These are phyloP conservation scores for Wickerhamomyces sydowiorum DNA, from an alignment of 805 yeast genomes.

Conservation along the genomic window DNA sequence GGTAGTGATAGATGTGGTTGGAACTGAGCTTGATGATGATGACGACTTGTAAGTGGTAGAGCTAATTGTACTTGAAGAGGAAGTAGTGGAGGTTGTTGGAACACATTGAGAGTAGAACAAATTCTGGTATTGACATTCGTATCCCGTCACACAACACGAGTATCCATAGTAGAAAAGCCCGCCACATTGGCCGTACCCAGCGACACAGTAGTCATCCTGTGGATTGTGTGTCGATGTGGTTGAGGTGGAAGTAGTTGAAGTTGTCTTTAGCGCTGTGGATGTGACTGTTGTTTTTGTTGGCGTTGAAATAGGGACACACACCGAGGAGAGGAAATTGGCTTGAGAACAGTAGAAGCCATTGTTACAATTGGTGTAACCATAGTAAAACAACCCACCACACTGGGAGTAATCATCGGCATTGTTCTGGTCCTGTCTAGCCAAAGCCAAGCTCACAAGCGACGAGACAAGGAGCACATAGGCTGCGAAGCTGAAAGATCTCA, in stretches of 20 bases:
- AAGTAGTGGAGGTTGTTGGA: neutral
- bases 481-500: too few relatives aligned
- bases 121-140: neutral
- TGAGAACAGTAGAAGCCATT: neutral
- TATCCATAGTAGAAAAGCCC: neutral
- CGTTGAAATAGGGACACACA: neutral
- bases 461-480: too few relatives aligned
- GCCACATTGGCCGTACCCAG: conserved; percentile 2
- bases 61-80: too few relatives aligned
- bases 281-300: neutral
- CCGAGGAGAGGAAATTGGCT: neutral
- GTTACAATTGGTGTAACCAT: neutral
- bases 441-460: too few relatives aligned
- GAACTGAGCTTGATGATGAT: too few relatives aligned
- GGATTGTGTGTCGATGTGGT: neutral
- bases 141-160: neutral
- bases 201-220: neutral
- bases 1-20: neutral
- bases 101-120: conserved; percentile 2
- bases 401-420: conserved; percentile 14
- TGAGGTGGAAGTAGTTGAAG: neutral
- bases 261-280: neutral
- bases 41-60: neutral
- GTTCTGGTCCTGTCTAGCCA: too few relatives aligned
- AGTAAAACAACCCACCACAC: neutral